These are phyloP conservation scores for Marasmius oreades DNA, from an alignment of 1,284 basidiomycete genomes.

Conservation along the genomic window DNA sequence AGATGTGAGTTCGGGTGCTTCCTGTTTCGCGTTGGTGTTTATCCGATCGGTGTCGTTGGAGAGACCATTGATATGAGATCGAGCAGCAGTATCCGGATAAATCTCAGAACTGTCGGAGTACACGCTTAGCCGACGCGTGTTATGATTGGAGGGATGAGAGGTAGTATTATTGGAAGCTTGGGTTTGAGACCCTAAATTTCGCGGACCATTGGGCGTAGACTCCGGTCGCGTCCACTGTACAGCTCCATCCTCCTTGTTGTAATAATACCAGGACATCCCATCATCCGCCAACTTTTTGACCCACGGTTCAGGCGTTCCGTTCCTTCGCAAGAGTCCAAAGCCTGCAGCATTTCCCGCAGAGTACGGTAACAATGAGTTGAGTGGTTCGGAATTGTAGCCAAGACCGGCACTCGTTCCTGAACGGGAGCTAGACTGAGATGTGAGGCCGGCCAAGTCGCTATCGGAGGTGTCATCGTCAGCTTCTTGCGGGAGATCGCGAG, in stretches of 20 bases:
- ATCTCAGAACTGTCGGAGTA: slow-evolving; percentile 78
- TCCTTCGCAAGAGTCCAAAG: slow-evolving; percentile 57
- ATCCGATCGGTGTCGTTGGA: slow-evolving; percentile 20
- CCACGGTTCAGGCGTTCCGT: slow-evolving; percentile 76
- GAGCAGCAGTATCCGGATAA: slow-evolving; percentile 44
- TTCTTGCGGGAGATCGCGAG: slow-evolving; percentile 81
- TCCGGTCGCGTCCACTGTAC: slow-evolving; percentile 68
- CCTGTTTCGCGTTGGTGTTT: slow-evolving; percentile 16
- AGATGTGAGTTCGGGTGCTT: slow-evolving; percentile 48
- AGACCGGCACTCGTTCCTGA: slow-evolving; percentile 50
- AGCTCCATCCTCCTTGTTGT: slow-evolving; percentile 69
- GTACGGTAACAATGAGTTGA: slow-evolving; percentile 19
- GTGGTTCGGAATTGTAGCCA: slow-evolving; percentile 36
- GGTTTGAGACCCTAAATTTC: slow-evolving; percentile 5
- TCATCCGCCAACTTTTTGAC: slow-evolving; percentile 77
- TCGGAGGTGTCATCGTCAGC: slow-evolving; percentile 60
- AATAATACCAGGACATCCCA: slow-evolving; percentile 78
- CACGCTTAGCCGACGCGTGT: slow-evolving; percentile 52
- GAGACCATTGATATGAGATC: slow-evolving; percentile 29
- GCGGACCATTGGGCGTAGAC: slow-evolving; percentile 14
- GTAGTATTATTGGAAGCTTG: slow-evolving; percentile 8
- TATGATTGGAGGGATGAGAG: slow-evolving; percentile 20
- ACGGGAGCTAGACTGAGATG: slow-evolving; percentile 53
- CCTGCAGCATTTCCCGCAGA: slow-evolving; percentile 38
- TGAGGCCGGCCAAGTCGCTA: slow-evolving; percentile 54